Evolutionary conservation across 192 early-diverging fungal species (phyloP).

Genomic region (Phlyctochytrium arcticum): DNA sequence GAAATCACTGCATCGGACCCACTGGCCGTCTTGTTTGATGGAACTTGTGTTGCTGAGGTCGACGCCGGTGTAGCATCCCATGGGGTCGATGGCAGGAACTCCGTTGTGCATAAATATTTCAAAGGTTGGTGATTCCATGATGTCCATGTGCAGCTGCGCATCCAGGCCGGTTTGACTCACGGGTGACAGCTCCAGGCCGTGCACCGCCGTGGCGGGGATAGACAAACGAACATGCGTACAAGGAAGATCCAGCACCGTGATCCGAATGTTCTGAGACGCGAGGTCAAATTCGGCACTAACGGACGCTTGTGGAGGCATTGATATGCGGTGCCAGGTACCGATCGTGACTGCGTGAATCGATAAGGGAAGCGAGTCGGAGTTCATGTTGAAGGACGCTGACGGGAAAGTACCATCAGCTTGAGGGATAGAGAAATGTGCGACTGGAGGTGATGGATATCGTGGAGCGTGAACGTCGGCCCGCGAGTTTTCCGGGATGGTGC

Average conservation of each 20-base stretch:
- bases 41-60: too few species aligned
- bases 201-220: not conserved
- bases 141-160: not conserved
- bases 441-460: too few species aligned
- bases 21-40: too few species aligned
- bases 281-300: not conserved
- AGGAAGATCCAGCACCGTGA: not conserved
- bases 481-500: too few species aligned
- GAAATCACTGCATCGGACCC: not conserved
- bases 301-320: not conserved
- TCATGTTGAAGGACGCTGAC: not conserved
- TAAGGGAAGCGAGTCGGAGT: not conserved
- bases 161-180: not conserved
- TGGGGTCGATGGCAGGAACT: too few species aligned
- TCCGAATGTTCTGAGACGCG: not conserved
- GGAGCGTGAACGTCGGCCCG: not conserved
- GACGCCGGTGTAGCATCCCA: too few species aligned
- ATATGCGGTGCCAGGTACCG: not conserved
- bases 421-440: too few species aligned
- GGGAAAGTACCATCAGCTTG: too few species aligned
- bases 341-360: not conserved
- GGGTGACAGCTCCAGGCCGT: not conserved
- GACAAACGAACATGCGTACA: not conserved
- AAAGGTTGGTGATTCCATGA: not conserved
- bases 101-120: not conserved